Evolutionary conservation across 805 yeast species (phyloP).

Genomic region (Deakozyma indianensis): DNA sequence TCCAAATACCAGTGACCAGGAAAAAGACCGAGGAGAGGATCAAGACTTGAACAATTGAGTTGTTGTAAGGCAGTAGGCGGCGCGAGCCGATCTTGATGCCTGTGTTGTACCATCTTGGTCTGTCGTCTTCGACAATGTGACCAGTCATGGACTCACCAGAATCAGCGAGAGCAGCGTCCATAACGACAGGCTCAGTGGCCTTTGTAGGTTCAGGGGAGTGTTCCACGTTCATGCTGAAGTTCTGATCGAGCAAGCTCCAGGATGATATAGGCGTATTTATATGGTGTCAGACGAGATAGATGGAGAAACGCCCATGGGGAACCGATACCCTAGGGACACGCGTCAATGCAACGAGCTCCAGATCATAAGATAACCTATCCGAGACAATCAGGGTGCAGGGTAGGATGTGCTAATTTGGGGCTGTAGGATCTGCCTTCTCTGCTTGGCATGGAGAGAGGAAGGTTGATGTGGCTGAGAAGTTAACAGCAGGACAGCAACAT

Average conservation of each 20-base stretch:
- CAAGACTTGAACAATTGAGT: constrained; percentile 29
- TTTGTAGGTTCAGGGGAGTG: neutral
- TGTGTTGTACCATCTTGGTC: constrained; percentile 12
- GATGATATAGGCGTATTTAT: neutral
- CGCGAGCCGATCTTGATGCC: constrained; percentile 12
- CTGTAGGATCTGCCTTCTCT: too few relatives aligned
- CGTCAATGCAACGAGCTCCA: too few relatives aligned
- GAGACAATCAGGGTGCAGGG: too few relatives aligned
- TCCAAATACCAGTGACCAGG: constrained; percentile 40
- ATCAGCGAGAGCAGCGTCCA: neutral
- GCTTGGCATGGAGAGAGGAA: too few relatives aligned
- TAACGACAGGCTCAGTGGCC: neutral
- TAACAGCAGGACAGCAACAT: too few relatives aligned
- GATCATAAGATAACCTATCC: too few relatives aligned
- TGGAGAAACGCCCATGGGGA: too few relatives aligned
- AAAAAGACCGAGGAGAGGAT: constrained; percentile 33
- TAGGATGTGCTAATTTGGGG: too few relatives aligned
- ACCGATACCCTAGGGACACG: too few relatives aligned
- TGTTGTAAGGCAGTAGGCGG: constrained; percentile 25
- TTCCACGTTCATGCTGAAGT: neutral
- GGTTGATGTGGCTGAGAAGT: too few relatives aligned
- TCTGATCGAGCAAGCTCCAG: neutral
- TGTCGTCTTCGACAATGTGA: neutral
- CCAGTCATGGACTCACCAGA: neutral
- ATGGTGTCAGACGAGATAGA: too few relatives aligned